Percentiles rank a stretch among this genome's conserved stretches.
Evolutionary conservation across 108 stramenopile genomes (phyloP).

Genomic region (Nitzschia sp.): DNA sequence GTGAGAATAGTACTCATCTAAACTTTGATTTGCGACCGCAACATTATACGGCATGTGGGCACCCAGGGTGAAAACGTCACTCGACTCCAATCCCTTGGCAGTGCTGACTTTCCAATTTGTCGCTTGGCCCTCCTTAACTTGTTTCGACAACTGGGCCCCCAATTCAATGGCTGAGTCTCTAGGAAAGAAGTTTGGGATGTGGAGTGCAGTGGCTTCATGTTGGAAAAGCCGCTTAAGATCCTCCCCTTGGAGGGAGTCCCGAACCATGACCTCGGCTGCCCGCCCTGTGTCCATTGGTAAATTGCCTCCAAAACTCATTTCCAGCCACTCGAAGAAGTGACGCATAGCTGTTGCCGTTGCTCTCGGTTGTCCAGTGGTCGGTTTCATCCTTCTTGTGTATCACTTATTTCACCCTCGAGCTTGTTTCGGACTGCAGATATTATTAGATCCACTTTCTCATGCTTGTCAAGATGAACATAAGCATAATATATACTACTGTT

Average conservation of each 20-base stretch:
- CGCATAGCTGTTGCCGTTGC: constrained; percentile 28
- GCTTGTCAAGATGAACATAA: too few relatives aligned
- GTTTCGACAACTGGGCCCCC: constrained; percentile 50
- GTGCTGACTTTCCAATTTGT: constrained; percentile 31
- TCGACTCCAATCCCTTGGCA: constrained; percentile 46
- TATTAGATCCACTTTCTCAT: too few relatives aligned
- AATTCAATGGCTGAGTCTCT: constrained; percentile 41
- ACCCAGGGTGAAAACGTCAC: constrained; percentile 79
- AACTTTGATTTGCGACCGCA: constrained; percentile 45
- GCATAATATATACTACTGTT: too few relatives aligned
- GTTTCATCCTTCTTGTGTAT: constrained; percentile 4
- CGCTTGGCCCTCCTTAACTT: constrained; percentile 39
- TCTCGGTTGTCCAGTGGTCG: not conserved
- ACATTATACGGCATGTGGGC: constrained; percentile 81
- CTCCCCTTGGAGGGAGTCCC: constrained; percentile 6
- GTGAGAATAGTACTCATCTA: constrained; percentile 57
- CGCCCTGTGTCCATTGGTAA: constrained; percentile 38
- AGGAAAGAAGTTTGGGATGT: constrained; percentile 67
- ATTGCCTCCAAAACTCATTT: constrained; percentile 41
- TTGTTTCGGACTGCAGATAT: too few relatives aligned
- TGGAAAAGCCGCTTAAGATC: constrained; percentile 42
- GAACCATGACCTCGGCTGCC: constrained; percentile 29
- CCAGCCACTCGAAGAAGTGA: constrained; percentile 50
- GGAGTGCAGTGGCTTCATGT: constrained; percentile 68
- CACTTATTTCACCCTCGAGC: too few relatives aligned